phyloP scores from a whole-genome alignment of 441 rosid species.

The Aquilaria agallochum region DNA sequence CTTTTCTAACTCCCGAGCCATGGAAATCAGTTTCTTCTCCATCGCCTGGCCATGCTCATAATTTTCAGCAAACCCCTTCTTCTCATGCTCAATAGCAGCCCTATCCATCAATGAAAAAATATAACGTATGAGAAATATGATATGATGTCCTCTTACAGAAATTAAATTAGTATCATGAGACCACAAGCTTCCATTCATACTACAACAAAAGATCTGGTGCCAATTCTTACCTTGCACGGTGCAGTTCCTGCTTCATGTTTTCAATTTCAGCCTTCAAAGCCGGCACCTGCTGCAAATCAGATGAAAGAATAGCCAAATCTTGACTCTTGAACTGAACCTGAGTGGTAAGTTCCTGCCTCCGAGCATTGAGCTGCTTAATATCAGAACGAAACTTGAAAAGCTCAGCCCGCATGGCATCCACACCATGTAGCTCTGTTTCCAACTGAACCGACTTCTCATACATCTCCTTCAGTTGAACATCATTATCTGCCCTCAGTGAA shows the following conservation, averaged over 20 bases:
- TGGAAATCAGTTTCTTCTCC: conserved; percentile 88
- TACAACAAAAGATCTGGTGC: not conserved
- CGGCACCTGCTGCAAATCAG: conserved; percentile 78
- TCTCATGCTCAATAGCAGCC: conserved; percentile 89
- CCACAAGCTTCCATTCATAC: conserved; percentile 2
- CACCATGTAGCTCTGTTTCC: conserved; percentile 65
- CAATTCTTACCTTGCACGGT: conserved; percentile 64
- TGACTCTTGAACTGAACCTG: conserved; percentile 72
- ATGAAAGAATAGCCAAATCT: conserved; percentile 64
- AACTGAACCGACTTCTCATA: conserved; percentile 66
- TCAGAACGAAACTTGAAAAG: conserved; percentile 61
- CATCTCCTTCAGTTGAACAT: conserved; percentile 82
- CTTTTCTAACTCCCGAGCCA: conserved; percentile 96
- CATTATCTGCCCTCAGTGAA: conserved; percentile 69
- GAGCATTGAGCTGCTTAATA: conserved; percentile 69
- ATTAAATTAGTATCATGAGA: conserved; percentile 5
- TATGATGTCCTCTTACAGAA: not conserved
- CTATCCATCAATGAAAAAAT: conserved; percentile 27
- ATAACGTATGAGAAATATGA: conserved; percentile 5
- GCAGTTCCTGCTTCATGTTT: conserved; percentile 82
- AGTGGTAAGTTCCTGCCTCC: conserved; percentile 64
- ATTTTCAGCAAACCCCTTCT: conserved; percentile 95
- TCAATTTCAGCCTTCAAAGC: conserved; percentile 72
- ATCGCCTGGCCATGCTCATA: conserved; percentile 89
- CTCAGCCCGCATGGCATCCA: conserved; percentile 65